Base-by-base conservation (phyloP, 805 yeast genomes). In the Danielozyma ontarioensis region DNA sequence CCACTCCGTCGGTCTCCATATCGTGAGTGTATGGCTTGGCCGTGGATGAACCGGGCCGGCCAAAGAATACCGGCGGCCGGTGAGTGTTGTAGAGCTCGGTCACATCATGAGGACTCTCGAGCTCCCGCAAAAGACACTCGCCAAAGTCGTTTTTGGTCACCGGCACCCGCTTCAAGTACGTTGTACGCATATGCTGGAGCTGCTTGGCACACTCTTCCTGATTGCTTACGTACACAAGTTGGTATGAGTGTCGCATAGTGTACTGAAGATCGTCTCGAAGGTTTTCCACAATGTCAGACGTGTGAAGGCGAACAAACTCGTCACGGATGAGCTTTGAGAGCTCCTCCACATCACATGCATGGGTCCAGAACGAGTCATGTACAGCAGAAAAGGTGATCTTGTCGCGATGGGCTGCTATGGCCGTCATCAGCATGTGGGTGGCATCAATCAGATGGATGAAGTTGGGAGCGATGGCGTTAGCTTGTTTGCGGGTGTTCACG, bases 351-450 rank as follows among this genome's bases (percentile, higher is more conserved):
- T 56, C 53, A 11, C 50, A 26, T 0, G 70, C 52, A 33, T 58
- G 55, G 3, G 72, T 66, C 72, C 72, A 67, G 39, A 51, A 67
- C 13, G 69, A 63, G 41, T 66, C 72, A 40, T 67, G 72, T 5
- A 67, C 68, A 1, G 68, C 52, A 1, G 51, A 64, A 45, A 66
- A 65, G 4, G 57, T 42, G 13, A 64, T 42, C 1, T 33, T 33
- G 2, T 32, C 30, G 3, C 29, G 15, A 6, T 43, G 29, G 7
- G 61, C 55, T 4, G 50, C 49, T 19, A 53, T 29, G 26, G 60
- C 47, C 2, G 71, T 64, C 58, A 64, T 53, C 17, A 51, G 36
- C 49, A 67, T 48, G 37, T 67, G 72, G 3, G 55, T 46, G 3
- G 71, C 57, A 39, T 67, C 72, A 8, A 66, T 36, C 8, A 69